A percentile compares a stretch with the other conserved stretches of the same genome.
These are phyloP conservation scores for Puccinellia tenuiflora DNA, from an alignment of 176 grass and related monocot genomes.

Conservation along the genomic window DNA sequence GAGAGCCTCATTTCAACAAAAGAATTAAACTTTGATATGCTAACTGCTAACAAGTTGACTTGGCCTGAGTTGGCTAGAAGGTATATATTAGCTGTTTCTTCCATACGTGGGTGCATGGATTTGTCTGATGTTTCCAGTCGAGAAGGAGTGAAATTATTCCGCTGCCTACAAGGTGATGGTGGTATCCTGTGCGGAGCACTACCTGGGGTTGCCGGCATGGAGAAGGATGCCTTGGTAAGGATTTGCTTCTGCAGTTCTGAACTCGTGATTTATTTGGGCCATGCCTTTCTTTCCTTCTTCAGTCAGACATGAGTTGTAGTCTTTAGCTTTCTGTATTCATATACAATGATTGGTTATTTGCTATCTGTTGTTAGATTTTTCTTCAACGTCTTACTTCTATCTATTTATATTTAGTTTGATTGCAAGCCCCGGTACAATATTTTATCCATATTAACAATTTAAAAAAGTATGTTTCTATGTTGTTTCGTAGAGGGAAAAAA, in stretches of 20 bases:
- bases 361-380: constrained; percentile 5
- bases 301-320: background rate
- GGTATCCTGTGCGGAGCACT: constrained; percentile 83
- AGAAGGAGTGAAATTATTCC: constrained; percentile 90
- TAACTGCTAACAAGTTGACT: constrained; percentile 82
- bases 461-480: background rate
- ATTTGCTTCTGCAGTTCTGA: constrained; percentile 9
- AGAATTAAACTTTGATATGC: constrained; percentile 69
- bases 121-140: constrained; percentile 76
- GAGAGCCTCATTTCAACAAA: constrained; percentile 58
- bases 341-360: constrained; percentile 4
- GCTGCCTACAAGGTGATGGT: constrained; percentile 89
- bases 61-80: constrained; percentile 95
- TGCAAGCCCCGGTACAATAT: background rate
- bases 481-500: constrained; percentile 2
- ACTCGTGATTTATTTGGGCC: constrained; percentile 11
- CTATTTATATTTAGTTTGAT: background rate
- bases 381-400: background rate
- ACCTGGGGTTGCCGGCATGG: constrained; percentile 85
- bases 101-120: constrained; percentile 67
- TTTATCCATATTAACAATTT: background rate
- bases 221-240: constrained; percentile 93
- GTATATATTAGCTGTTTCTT: constrained; percentile 78
- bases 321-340: constrained; percentile 9
- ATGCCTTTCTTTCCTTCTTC: constrained; percentile 5